These are phyloP conservation scores for Plasmopara viticola DNA, from an alignment of 352 stramenopile species.

Conservation along the genomic window DNA sequence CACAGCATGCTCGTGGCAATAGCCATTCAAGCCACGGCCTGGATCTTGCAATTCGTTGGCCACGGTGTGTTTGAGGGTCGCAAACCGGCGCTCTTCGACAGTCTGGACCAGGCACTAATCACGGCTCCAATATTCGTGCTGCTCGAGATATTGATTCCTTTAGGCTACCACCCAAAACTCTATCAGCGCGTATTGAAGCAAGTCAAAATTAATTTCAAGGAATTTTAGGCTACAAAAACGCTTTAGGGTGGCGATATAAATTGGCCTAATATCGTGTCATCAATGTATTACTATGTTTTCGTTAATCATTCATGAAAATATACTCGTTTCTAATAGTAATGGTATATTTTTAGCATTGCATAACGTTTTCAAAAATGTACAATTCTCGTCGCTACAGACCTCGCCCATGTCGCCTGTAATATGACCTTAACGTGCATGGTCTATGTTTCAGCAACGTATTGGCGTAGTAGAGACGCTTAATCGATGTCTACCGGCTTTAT, in stretches of 20 bases:
- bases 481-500: too few relatives aligned
- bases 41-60: constrained; percentile 83
- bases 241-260: background rate
- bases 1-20: constrained; percentile 36
- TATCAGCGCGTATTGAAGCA: constrained; percentile 36
- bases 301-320: too few relatives aligned
- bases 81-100: constrained; percentile 80
- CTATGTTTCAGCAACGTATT: too few relatives aligned
- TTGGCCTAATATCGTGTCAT: too few relatives aligned
- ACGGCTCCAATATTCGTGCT: constrained; percentile 86
- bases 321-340: too few relatives aligned
- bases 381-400: too few relatives aligned
- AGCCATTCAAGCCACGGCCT: constrained; percentile 48
- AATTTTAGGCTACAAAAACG: background rate
- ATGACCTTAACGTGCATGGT: too few relatives aligned
- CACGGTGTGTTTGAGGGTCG: constrained; percentile 82
- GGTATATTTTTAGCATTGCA: too few relatives aligned
- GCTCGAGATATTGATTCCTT: constrained; percentile 63
- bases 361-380: too few relatives aligned
- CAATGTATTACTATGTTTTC: too few relatives aligned
- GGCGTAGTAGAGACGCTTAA: too few relatives aligned
- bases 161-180: constrained; percentile 73
- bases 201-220: background rate
- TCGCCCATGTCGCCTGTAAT: too few relatives aligned
- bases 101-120: constrained; percentile 72